Base-by-base conservation (phyloP, 1,284 basidiomycete species). In the Heliocybe sulcata region DNA sequence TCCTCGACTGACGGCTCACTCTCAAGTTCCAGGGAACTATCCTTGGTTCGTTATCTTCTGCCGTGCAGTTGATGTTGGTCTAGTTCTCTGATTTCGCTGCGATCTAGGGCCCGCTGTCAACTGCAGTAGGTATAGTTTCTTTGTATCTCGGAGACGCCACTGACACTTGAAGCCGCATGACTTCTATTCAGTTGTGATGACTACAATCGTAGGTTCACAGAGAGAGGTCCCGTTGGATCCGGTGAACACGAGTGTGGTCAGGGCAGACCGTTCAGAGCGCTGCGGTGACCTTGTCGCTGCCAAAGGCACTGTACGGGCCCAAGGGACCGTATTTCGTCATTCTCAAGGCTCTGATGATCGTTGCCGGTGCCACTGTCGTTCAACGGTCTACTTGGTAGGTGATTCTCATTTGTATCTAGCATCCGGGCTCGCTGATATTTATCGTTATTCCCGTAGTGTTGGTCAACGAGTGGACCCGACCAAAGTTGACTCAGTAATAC, bases 21-120 rank as follows among this genome's bases (percentile, higher is more conserved):
- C 82, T 3, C 87, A 90, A 65, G 66, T 86, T n/a, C 20, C 79
- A 82, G 71, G 85, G 84, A 6, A 82, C 84, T 0, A 72, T 86
- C 35, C 71, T 87, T 42, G 83, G 83, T 42, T 6, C 16, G 38
- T 42, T 42, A 42, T 42, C 38, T 16, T 42, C 19, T 52, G 67
- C n/a, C 38, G n/a, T 8, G 12, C 3, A 42, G 16, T n/a, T 16
- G 19, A 42, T 42, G 16, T 16, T 42, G 4, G 22, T 51, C 26
- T 22, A 29, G 23, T 49, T 26, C 16, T 12, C 47, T 25, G 27
- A 49, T 16, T 6, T 26, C 14, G 11, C 27, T 49, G 47, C 23
- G 4, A 26, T 26, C 27, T 19, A 29, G 51, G 26, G 4, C 6
- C 54, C 11, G 64, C 75, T 52, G 57, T 69, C 26, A 67, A 68